A percentile compares a stretch with the other conserved stretches of the same genome.
Evolutionary conservation across 1,284 basidiomycete species (phyloP).

Genomic region (Trichosporon faecale): DNA sequence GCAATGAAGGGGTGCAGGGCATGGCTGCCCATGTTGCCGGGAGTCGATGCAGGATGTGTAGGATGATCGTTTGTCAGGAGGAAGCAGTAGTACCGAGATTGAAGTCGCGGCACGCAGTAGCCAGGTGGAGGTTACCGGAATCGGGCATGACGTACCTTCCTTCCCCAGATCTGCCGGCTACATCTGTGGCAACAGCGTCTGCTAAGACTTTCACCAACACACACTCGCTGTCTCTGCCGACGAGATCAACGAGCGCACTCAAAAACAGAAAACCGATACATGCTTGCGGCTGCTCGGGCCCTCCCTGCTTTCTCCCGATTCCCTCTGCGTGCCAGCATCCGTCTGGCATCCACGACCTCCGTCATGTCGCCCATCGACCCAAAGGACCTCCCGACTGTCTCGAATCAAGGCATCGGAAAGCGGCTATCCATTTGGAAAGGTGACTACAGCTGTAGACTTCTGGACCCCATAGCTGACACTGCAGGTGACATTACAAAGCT

Average conservation of each 20-base stretch:
- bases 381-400: constrained; percentile 34
- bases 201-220: background rate
- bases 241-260: background rate
- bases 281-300: background rate
- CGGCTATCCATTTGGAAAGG: constrained; percentile 44
- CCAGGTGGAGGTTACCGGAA: constrained; percentile 6
- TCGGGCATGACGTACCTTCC: constrained; percentile 9
- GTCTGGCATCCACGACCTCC: background rate
- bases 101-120: background rate
- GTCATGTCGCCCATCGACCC: constrained; percentile 15
- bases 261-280: background rate
- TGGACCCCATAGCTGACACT: constrained; percentile 1
- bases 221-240: background rate
- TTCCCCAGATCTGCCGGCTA: background rate
- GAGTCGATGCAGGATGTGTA: background rate
- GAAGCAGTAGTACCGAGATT: background rate
- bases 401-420: constrained; percentile 22
- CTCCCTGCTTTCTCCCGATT: background rate
- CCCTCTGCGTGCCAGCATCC: background rate
- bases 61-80: background rate
- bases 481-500: constrained; percentile 50
- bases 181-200: background rate
- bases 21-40: constrained; percentile 30
- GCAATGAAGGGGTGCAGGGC: constrained; percentile 37
- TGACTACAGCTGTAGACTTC: constrained; percentile 15